A percentile compares a stretch with the other conserved stretches of the same genome.
phyloP scores from a whole-genome alignment of 768 basidiomycete species.

The Termitomyces sp. region DNA sequence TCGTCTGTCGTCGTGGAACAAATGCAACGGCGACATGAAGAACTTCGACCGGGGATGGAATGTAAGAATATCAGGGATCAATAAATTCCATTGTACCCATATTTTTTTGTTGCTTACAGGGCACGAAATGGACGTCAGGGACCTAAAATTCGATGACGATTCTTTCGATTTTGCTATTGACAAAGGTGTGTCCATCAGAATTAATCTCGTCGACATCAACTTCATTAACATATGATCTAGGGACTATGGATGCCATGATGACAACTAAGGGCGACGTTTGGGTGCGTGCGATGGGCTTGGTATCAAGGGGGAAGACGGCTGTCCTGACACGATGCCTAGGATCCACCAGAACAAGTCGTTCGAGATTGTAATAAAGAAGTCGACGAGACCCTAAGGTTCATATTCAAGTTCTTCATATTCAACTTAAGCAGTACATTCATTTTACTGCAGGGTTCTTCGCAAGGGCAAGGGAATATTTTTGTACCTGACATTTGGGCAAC shows the following conservation, averaged over 20 bases:
- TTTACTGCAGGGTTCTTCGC: conserved; percentile 51
- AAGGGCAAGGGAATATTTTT: conserved; percentile 56
- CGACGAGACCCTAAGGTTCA: conserved; percentile 66
- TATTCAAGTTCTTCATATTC: neutral
- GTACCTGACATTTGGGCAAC: conserved; percentile 86
- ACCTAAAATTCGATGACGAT: conserved; percentile 51
- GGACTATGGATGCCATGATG: conserved; percentile 92
- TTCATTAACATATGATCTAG: conserved; percentile 13
- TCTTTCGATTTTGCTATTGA: conserved; percentile 81
- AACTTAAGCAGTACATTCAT: neutral
- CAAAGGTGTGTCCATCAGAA: conserved; percentile 42
- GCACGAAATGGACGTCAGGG: conserved; percentile 81
- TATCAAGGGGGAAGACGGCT: neutral
- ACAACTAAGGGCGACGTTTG: conserved; percentile 78
- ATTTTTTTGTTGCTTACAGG: conserved; percentile 34
- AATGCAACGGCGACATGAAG: conserved; percentile 55
- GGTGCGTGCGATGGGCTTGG: conserved; percentile 35
- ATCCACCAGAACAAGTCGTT: conserved; percentile 69
- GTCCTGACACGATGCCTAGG: conserved; percentile 31
- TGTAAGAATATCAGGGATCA: conserved; percentile 37
- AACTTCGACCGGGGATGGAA: conserved; percentile 58
- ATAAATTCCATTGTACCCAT: neutral
- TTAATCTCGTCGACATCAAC: neutral
- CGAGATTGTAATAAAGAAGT: conserved; percentile 73
- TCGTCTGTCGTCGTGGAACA: conserved; percentile 70